Conservation (phyloP, 805 yeast species). For the Teunomyces gatunensis region DNA sequence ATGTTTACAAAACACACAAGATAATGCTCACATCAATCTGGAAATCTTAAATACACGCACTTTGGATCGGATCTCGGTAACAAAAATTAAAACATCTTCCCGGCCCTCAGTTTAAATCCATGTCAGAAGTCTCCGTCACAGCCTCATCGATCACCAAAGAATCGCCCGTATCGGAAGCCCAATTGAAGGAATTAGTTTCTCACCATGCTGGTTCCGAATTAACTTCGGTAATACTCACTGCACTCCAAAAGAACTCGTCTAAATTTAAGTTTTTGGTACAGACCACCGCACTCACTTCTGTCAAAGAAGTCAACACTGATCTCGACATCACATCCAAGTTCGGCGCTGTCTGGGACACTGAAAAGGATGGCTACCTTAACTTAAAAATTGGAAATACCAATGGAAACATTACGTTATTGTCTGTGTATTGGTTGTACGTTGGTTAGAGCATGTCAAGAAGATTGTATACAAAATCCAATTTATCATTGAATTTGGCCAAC, state of each 20-base stretch:
- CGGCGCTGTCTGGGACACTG: slow-evolving; percentile 57
- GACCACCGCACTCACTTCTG: slow-evolving; percentile 31
- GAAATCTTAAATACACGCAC: background rate
- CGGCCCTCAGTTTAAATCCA: background rate
- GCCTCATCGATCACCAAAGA: slow-evolving; percentile 3
- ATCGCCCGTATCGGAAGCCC: background rate
- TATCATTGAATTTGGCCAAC: slow-evolving; percentile 11
- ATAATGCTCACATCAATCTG: background rate
- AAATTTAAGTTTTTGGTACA: slow-evolving; percentile 56
- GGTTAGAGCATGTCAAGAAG: slow-evolving; percentile 11
- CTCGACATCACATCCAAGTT: slow-evolving; percentile 33
- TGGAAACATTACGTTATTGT: slow-evolving; percentile 1
- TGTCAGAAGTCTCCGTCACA: slow-evolving; percentile 1
- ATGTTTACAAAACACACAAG: background rate
- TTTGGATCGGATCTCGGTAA: slow-evolving; percentile 1
- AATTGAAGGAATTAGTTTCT: background rate
- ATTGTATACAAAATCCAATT: slow-evolving; percentile 15
- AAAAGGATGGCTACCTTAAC: slow-evolving; percentile 52
- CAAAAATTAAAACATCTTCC: background rate
- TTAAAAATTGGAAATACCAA: slow-evolving; percentile 20
- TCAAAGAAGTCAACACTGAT: slow-evolving; percentile 16
- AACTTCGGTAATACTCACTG: slow-evolving; percentile 22
- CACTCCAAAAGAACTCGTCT: slow-evolving; percentile 45
- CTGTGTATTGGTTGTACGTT: slow-evolving; percentile 16
- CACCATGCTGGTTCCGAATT: background rate